Conservation (phyloP, 2,329 filamentous ascomycete genomes). For the Fusarium floridanum region DNA sequence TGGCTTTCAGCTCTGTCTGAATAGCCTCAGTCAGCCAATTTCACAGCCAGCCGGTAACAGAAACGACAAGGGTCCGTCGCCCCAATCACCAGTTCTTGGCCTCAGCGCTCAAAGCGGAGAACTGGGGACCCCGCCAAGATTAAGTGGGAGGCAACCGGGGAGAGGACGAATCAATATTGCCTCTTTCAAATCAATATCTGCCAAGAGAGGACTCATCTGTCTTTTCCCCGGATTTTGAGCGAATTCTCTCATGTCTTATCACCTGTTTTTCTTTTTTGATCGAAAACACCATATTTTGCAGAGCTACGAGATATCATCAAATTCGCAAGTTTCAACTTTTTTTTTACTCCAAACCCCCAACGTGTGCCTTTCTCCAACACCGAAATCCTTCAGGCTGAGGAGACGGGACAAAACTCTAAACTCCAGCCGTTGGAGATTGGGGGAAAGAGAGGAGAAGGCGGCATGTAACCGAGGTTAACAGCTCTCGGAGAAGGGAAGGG, state of each 20-base stretch:
- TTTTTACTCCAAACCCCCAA: background rate
- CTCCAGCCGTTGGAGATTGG: background rate
- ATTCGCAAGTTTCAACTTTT: background rate
- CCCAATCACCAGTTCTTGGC: background rate
- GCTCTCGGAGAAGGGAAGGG: background rate
- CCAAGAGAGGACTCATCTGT: background rate
- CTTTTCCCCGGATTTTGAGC: background rate
- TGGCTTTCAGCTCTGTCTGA: background rate
- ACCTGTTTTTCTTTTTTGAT: background rate
- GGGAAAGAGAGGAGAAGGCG: background rate
- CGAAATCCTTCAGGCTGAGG: background rate
- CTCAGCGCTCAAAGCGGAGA: background rate
- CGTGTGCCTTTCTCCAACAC: background rate
- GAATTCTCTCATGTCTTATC: background rate
- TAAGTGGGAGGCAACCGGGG: background rate
- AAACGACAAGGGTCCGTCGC: background rate
- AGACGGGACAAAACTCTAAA: background rate
- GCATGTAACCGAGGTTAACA: conserved; percentile 2
- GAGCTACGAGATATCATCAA: background rate
- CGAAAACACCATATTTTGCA: background rate
- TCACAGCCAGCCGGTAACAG: background rate
- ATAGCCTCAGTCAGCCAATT: background rate
- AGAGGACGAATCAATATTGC: background rate
- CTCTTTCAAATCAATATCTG: background rate
- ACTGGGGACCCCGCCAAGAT: background rate